A percentile compares a stretch with the other conserved stretches of the same genome.
phyloP scores from a whole-genome alignment of 106 monocot genomes.

The Hemerocallis citrina region DNA sequence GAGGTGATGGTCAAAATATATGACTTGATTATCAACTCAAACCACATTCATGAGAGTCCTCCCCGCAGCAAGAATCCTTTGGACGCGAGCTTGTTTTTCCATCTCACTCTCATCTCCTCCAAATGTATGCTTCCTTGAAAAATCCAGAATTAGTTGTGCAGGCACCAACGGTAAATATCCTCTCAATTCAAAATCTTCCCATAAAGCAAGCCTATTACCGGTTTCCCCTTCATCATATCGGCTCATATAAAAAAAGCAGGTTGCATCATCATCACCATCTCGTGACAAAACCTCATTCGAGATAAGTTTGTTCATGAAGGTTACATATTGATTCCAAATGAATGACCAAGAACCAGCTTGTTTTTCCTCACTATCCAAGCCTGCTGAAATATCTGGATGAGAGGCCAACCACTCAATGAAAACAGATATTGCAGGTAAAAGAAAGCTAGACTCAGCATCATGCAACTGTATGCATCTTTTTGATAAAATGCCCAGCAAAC shows the following conservation, averaged over 20 bases:
- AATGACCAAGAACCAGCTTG: slow-evolving; percentile 51
- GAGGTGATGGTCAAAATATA: slow-evolving; percentile 50
- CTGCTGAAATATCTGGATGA: slow-evolving; percentile 48
- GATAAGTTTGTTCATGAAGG: slow-evolving; percentile 66
- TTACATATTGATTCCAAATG: slow-evolving; percentile 65
- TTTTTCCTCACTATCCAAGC: slow-evolving; percentile 55
- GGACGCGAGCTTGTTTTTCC: slow-evolving; percentile 55
- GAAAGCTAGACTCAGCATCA: slow-evolving; percentile 67
- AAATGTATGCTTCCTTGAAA: slow-evolving; percentile 48
- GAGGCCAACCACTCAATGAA: slow-evolving; percentile 87
- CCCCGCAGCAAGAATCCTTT: slow-evolving; percentile 78
- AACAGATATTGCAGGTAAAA: slow-evolving; percentile 61
- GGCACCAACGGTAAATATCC: slow-evolving; percentile 66
- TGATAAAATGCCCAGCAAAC: slow-evolving; percentile 52
- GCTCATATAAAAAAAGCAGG: slow-evolving; percentile 60
- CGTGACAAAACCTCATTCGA: slow-evolving; percentile 29
- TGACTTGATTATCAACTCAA: slow-evolving; percentile 32
- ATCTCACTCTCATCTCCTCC: slow-evolving; percentile 42
- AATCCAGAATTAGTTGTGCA: slow-evolving; percentile 84
- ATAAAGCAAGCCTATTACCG: slow-evolving; percentile 64
- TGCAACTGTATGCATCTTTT: slow-evolving; percentile 44
- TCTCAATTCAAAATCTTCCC: slow-evolving; percentile 92
- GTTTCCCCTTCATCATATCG: slow-evolving; percentile 74
- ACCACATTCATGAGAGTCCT: slow-evolving; percentile 40
- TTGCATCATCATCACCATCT: slow-evolving; percentile 48